Evolutionary conservation across 306 rosid genomes (phyloP).

Genomic region (Acacia confusa): DNA sequence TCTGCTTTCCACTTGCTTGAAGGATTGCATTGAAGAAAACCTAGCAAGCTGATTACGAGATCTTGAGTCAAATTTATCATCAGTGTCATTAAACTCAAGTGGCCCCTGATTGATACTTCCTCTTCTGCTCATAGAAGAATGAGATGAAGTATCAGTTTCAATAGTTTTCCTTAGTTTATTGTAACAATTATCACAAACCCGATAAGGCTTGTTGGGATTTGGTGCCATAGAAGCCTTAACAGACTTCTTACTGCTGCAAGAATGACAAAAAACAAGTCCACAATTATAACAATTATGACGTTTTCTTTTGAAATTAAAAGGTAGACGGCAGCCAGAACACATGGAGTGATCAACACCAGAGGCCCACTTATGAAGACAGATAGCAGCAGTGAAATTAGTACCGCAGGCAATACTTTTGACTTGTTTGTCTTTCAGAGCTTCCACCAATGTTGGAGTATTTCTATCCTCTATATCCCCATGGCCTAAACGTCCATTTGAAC

Average conservation of each 20-base stretch:
- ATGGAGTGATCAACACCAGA: constrained; percentile 78
- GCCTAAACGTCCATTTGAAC: constrained; percentile 78
- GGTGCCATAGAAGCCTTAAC: constrained; percentile 80
- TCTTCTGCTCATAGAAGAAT: constrained; percentile 64
- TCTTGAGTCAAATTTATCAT: constrained; percentile 55
- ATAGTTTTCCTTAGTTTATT: constrained; percentile 54
- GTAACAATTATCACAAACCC: constrained; percentile 75
- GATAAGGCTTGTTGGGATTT: constrained; percentile 73
- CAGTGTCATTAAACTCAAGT: constrained; percentile 49
- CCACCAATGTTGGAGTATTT: constrained; percentile 58
- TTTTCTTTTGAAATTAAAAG: constrained; percentile 72
- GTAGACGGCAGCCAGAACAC: constrained; percentile 78
- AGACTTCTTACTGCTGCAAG: constrained; percentile 75
- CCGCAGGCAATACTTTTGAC: constrained; percentile 76
- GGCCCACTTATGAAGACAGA: constrained; percentile 81
- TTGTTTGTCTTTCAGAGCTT: constrained; percentile 70
- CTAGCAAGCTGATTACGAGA: constrained; percentile 59
- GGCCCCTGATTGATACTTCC: constrained; percentile 64
- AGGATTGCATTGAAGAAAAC: constrained; percentile 59
- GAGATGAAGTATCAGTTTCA: constrained; percentile 55
- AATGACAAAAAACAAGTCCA: constrained; percentile 76
- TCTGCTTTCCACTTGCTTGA: constrained; percentile 62
- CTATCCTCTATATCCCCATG: constrained; percentile 68
- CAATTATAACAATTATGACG: constrained; percentile 78
- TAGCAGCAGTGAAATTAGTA: constrained; percentile 66